phyloP scores from a whole-genome alignment of 2,329 filamentous ascomycete species.

The Cercospora nicotianae region DNA sequence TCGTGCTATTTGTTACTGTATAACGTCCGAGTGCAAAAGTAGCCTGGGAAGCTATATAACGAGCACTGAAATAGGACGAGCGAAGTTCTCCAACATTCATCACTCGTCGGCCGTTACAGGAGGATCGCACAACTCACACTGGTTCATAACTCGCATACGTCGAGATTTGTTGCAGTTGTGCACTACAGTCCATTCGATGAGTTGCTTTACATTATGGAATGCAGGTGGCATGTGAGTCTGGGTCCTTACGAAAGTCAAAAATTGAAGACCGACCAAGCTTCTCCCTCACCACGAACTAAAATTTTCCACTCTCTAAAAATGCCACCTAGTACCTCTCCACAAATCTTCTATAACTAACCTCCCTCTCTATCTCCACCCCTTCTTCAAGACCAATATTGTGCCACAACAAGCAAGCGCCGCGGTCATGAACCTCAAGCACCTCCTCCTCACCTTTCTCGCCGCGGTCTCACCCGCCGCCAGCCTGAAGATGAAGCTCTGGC shows the following conservation, averaged over 20 bases:
- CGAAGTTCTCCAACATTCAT: not conserved
- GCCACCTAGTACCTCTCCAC: not conserved
- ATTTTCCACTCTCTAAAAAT: not conserved
- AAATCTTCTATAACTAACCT: not conserved
- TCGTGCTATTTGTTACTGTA: not conserved
- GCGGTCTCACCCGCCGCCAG: not conserved
- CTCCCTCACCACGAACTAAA: not conserved
- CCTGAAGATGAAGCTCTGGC: not conserved
- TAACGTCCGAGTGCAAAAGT: not conserved
- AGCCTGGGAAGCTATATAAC: not conserved
- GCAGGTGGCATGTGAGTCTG: not conserved
- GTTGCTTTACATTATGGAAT: not conserved
- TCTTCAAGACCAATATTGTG: not conserved
- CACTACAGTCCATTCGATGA: not conserved
- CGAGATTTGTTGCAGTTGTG: not conserved
- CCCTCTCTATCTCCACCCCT: not conserved
- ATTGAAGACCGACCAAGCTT: not conserved
- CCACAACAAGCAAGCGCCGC: not conserved
- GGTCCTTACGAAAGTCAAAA: not conserved
- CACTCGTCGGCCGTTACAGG: not conserved
- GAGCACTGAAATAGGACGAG: not conserved
- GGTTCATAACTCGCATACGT: not conserved
- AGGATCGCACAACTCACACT: not conserved
- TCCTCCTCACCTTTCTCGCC: not conserved
- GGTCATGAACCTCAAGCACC: not conserved